Evolutionary conservation across 805 yeast genomes (phyloP).

Genomic region (Candida morakotiae): DNA sequence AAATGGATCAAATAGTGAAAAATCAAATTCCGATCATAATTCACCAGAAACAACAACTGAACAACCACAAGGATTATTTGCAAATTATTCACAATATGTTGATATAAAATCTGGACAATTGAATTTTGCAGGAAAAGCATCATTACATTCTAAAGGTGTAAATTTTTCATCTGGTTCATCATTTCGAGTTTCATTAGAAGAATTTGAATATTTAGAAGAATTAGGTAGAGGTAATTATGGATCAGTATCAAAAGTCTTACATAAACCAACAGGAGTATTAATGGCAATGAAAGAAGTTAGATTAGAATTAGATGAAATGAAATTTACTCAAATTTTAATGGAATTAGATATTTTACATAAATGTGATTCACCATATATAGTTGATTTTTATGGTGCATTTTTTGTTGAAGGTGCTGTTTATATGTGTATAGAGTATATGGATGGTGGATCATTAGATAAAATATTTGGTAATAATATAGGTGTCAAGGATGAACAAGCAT

Average conservation of each 20-base stretch:
- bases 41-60: conserved; percentile 7
- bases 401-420: conserved; percentile 97
- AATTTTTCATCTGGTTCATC: conserved; percentile 87
- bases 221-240: conserved; percentile 97
- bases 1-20: neutral
- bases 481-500: conserved; percentile 64
- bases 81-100: conserved; percentile 79
- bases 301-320: conserved; percentile 88
- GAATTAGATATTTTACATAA: conserved; percentile 91
- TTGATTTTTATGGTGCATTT: conserved; percentile 96
- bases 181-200: conserved; percentile 82
- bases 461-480: conserved; percentile 65
- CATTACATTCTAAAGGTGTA: conserved; percentile 86
- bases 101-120: conserved; percentile 91
- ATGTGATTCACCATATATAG: conserved; percentile 86
- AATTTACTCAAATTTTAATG: conserved; percentile 92
- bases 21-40: neutral
- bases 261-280: conserved; percentile 83
- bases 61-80: conserved; percentile 60
- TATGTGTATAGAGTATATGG: conserved; percentile 98
- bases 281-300: conserved; percentile 99
- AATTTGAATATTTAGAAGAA: conserved; percentile 77
- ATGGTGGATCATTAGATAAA: conserved; percentile 90
- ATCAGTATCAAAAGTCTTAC: conserved; percentile 87
- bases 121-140: conserved; percentile 90